phyloP scores from a whole-genome alignment of 805 yeast species.

The Priceomyces carsonii region DNA sequence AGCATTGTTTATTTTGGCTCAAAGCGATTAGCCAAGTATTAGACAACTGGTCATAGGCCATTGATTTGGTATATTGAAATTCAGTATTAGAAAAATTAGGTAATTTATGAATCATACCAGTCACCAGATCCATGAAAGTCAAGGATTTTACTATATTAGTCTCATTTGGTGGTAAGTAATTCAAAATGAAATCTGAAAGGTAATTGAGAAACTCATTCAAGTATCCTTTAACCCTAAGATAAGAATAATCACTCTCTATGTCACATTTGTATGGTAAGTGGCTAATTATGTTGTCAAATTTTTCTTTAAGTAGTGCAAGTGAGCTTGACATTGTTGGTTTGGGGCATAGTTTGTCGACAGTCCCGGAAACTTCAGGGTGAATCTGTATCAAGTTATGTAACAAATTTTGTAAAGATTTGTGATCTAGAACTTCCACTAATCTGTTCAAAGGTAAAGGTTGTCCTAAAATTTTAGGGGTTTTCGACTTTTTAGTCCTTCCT shows the following conservation, averaged over 20 bases:
- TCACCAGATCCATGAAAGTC: conserved; percentile 61
- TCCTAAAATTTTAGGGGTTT: conserved; percentile 51
- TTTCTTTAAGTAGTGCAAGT: conserved; percentile 47
- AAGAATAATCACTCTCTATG: conserved; percentile 71
- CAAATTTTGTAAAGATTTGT: conserved; percentile 51
- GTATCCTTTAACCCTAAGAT: conserved; percentile 65
- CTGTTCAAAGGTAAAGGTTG: conserved; percentile 63
- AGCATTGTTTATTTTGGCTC: conserved; percentile 21
- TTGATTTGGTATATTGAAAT: conserved; percentile 49
- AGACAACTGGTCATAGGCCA: conserved; percentile 63
- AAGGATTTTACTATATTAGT: conserved; percentile 53
- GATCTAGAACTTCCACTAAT: conserved; percentile 68
- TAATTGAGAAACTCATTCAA: conserved; percentile 70
- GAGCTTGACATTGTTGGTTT: conserved; percentile 56
- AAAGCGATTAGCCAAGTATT: conserved; percentile 57
- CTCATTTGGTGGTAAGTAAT: conserved; percentile 73
- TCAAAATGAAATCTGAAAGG: conserved; percentile 71
- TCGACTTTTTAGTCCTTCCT: conserved; percentile 27
- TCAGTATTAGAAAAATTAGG: conserved; percentile 66
- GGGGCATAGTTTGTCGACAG: conserved; percentile 56
- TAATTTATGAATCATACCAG: conserved; percentile 57
- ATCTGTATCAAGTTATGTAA: conserved; percentile 52
- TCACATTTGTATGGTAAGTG: conserved; percentile 79
- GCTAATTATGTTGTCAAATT: conserved; percentile 44
- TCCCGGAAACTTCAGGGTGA: conserved; percentile 62